Evolutionary conservation across 257 asterid species (phyloP), one percentile per base, ranked within the genome.

Genomic region (Forsythia viridissima): DNA sequence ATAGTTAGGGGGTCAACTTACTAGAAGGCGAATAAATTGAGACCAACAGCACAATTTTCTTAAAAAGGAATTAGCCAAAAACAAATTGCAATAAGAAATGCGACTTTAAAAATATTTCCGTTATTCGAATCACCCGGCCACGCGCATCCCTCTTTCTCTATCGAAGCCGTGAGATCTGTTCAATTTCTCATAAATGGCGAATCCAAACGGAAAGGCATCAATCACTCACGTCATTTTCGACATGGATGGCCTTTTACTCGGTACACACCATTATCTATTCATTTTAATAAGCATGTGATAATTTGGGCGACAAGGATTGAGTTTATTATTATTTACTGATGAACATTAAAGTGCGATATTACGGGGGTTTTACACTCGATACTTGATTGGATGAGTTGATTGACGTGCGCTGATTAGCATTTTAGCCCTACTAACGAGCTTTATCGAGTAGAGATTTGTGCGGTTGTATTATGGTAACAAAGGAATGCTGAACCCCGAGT

Each of bases 181-280:
- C 18, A 37, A 46, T 76, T 73, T 43, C 75, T 4, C 85, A 71
- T 70, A 63, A 82, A 93, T 91, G 95, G 93, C 91, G 81, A 76
- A 74, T 80, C 69, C 78, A 65, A 76, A 80, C 55, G 78, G 55
- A 21, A 91, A 84, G 85, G 86, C 87, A 39, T 66, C 92, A 34
- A 89, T 92, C 76, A 93, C 94, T 84, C 98, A 92, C 82, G 93
- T 95, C 37, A 88, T 93, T 80, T 95, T 95, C 85, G 99, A 95
- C 84, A 95, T 93, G 98, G 99, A 95, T 74, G 98, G 98, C 41
- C 99, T 95, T 77, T 87, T 93, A 76, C 90, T 95, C 18, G 99
- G 99, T 95, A 88, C 71, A 63, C 6, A 8, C 38, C 16, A 9
- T 3, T 24, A 63, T 11, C 70, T 9, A 24, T 21, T 24, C 15